These are phyloP conservation scores for Chalara sp. DNA, from an alignment of 2,329 filamentous ascomycete genomes.

Conservation along the genomic window DNA sequence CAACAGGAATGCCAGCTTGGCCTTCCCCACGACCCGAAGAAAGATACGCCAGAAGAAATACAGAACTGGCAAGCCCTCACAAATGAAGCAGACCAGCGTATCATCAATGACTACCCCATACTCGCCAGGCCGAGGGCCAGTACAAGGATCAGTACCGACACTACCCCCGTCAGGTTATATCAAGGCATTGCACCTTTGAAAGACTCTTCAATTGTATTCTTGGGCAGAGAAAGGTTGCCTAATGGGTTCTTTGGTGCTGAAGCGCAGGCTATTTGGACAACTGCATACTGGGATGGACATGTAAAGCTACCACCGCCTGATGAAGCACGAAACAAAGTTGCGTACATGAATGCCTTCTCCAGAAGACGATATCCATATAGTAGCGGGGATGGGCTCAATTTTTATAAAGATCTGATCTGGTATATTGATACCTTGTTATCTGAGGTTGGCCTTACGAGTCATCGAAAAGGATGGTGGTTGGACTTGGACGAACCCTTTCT, in stretches of 20 bases:
- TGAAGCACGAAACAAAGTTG: conserved; percentile 17
- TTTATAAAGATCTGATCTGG: conserved; percentile 21
- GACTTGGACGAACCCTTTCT: too few relatives aligned
- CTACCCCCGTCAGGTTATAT: conserved; percentile 21
- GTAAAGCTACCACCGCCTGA: conserved; percentile 14
- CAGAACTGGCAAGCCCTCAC: too few relatives aligned
- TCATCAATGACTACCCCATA: conserved; percentile 18
- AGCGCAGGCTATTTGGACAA: conserved; percentile 22
- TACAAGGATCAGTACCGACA: too few relatives aligned
- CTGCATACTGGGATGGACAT: conserved; percentile 20
- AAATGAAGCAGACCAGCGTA: conserved; percentile 16
- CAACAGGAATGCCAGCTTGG: not conserved
- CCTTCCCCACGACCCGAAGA: not conserved
- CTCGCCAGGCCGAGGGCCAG: conserved; percentile 20
- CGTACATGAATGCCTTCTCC: conserved; percentile 20
- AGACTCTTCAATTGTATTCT: conserved; percentile 22
- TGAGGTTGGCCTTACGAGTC: conserved; percentile 21
- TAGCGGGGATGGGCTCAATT: conserved; percentile 20
- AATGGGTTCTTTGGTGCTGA: conserved; percentile 22
- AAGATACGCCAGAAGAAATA: not conserved
- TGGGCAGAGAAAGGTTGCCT: conserved; percentile 18
- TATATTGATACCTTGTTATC: conserved; percentile 23
- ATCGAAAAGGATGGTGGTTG: conserved; percentile 22
- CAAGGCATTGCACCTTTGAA: conserved; percentile 19
- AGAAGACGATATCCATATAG: conserved; percentile 23